Conservation (phyloP, 139 green algal genomes). For the Chlamydomonas urium region DNA sequence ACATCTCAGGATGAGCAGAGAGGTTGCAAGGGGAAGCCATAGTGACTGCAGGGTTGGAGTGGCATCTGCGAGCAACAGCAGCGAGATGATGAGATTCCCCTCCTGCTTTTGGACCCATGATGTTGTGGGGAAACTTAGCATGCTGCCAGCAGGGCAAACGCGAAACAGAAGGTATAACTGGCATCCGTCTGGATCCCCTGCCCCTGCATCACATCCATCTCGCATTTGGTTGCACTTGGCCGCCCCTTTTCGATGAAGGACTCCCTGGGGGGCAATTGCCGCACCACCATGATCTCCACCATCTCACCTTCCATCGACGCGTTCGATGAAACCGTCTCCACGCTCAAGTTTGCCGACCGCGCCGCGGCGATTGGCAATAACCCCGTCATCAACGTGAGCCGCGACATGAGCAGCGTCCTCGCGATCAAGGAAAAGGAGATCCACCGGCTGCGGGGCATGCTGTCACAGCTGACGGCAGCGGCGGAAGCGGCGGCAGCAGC, state of each 20-base stretch:
- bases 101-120: too few species aligned
- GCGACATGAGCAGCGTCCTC: conserved; percentile 41
- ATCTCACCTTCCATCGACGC: conserved; percentile 31
- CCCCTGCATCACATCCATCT: too few species aligned
- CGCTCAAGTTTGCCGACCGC: conserved; percentile 52
- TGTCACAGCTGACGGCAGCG: conserved; percentile 14
- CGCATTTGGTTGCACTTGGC: too few species aligned
- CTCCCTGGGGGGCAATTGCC: conserved; percentile 29
- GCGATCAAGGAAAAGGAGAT: conserved; percentile 48
- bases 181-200: too few species aligned
- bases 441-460: conserved; percentile 36
- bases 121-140: not conserved
- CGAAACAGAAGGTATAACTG: too few species aligned
- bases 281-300: conserved; percentile 48
- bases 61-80: too few species aligned
- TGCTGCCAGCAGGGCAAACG: not conserved
- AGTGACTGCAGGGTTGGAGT: too few species aligned
- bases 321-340: conserved; percentile 53
- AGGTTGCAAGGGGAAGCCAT: too few species aligned
- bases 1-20: too few species aligned
- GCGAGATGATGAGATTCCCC: too few species aligned
- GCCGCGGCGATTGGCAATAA: conserved; percentile 45
- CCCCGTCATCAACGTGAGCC: conserved; percentile 41
- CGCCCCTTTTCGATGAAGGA: too few species aligned
- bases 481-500: too few species aligned